Evolutionary conservation across 768 basidiomycete genomes (phyloP).

Genomic region (Suillus occidentalis): DNA sequence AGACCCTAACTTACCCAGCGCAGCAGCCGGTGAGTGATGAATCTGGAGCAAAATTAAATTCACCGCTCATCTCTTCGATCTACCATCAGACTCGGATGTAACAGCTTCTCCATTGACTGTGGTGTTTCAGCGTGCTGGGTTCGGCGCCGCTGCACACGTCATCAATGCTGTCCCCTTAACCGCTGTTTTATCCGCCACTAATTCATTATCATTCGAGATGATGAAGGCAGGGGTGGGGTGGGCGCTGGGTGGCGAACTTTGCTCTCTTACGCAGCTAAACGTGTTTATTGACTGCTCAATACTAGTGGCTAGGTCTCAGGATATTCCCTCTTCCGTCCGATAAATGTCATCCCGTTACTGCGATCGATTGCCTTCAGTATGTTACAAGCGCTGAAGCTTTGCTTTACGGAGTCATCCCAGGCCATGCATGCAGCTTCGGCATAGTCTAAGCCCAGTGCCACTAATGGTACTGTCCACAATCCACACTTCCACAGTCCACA

Average conservation of each 20-base stretch:
- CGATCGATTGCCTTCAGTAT: background rate
- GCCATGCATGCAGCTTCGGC: background rate
- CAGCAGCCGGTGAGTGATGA: conserved; percentile 40
- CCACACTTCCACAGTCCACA: background rate
- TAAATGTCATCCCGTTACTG: too few species aligned
- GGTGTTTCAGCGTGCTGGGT: conserved; percentile 60
- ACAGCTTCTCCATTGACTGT: conserved; percentile 64
- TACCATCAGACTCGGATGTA: conserved; percentile 44
- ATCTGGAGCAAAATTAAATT: background rate
- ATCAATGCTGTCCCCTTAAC: conserved; percentile 69
- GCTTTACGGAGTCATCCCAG: background rate
- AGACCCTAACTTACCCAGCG: conserved; percentile 51
- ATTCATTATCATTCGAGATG: conserved; percentile 43
- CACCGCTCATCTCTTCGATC: background rate
- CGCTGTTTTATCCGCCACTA: conserved; percentile 62
- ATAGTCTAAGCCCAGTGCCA: background rate
- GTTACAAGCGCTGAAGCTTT: background rate
- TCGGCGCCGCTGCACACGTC: conserved; percentile 60
- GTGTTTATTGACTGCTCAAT: too few species aligned
- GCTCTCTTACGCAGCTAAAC: too few species aligned
- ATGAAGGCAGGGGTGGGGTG: conserved; percentile 9
- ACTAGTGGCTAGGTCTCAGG: too few species aligned
- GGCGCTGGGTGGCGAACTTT: conserved; percentile 8
- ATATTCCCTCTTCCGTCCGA: too few species aligned
- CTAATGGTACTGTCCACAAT: background rate